These are phyloP conservation scores for Phoma sp. DNA, from an alignment of 2,329 filamentous ascomycete genomes.

Conservation along the genomic window DNA sequence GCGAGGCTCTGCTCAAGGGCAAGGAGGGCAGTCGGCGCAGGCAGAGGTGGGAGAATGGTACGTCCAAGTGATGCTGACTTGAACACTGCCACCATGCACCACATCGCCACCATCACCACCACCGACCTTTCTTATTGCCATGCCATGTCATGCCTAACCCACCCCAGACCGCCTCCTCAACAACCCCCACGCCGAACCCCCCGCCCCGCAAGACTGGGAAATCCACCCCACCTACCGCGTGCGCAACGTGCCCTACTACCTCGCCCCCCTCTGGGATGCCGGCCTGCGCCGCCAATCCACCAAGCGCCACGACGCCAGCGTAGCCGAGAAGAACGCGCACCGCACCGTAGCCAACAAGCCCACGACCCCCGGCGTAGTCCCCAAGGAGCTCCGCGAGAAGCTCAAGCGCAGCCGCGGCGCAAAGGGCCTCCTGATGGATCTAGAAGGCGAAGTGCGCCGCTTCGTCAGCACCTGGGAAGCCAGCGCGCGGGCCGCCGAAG, in stretches of 20 bases:
- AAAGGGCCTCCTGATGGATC: conserved; percentile 77
- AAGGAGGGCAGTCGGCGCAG: conserved; percentile 88
- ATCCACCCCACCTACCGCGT: conserved; percentile 81
- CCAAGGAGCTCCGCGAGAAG: conserved; percentile 78
- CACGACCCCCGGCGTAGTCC: conserved; percentile 62
- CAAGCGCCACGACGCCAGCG: conserved; percentile 46
- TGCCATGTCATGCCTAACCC: background rate
- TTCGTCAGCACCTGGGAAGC: conserved; percentile 73
- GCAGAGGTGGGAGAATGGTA: conserved; percentile 94
- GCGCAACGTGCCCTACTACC: conserved; percentile 82
- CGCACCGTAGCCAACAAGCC: conserved; percentile 50
- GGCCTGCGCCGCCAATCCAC: conserved; percentile 54
- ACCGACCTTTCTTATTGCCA: too few species aligned
- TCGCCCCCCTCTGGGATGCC: conserved; percentile 84
- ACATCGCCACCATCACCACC: background rate
- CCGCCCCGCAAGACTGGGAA: conserved; percentile 81
- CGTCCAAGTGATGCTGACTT: background rate
- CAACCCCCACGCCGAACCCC: conserved; percentile 86
- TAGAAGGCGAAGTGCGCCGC: conserved; percentile 82
- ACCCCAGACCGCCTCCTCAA: conserved; percentile 77
- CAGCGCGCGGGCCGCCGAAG: conserved; percentile 56
- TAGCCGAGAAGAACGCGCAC: conserved; percentile 42
- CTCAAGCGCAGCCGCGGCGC: conserved; percentile 82
- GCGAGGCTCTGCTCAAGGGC: conserved; percentile 82
- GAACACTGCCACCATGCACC: background rate